phyloP scores from a whole-genome alignment of 176 grass and related monocot species.

The Aegilops bicornis region DNA sequence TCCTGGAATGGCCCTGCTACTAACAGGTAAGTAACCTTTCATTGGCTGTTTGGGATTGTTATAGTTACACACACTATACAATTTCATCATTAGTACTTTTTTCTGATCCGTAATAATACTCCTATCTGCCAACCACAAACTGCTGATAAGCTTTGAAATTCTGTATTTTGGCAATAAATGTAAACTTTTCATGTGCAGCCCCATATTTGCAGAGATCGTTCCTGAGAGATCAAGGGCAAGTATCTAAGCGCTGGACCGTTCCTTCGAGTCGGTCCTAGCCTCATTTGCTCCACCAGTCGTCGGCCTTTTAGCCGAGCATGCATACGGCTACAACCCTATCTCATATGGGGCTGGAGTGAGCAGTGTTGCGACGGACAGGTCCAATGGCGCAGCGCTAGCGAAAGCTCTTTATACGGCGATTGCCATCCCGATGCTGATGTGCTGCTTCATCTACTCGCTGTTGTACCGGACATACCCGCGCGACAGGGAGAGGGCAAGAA shows the following conservation, averaged over 20 bases:
- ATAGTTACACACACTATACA: neutral
- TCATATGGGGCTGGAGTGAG: constrained; percentile 3
- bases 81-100: neutral
- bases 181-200: constrained; percentile 48
- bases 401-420: constrained; percentile 81
- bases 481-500: constrained; percentile 79
- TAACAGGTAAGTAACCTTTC: constrained; percentile 65
- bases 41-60: neutral
- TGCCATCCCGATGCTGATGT: constrained; percentile 72
- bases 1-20: constrained; percentile 92
- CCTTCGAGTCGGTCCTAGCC: constrained; percentile 77
- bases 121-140: neutral
- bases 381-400: constrained; percentile 68
- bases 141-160: neutral
- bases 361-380: constrained; percentile 35
- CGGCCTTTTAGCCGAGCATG: constrained; percentile 60
- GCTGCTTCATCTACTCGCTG: constrained; percentile 82
- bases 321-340: constrained; percentile 69
- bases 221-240: constrained; percentile 84
- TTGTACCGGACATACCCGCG: constrained; percentile 67
- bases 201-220: constrained; percentile 94
- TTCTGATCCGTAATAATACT: neutral
- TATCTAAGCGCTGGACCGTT: constrained; percentile 81
- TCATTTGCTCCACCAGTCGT: constrained; percentile 81
- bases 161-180: neutral